Conservation (phyloP, 306 rosid species). For the Macrotyloma uniflorum region DNA sequence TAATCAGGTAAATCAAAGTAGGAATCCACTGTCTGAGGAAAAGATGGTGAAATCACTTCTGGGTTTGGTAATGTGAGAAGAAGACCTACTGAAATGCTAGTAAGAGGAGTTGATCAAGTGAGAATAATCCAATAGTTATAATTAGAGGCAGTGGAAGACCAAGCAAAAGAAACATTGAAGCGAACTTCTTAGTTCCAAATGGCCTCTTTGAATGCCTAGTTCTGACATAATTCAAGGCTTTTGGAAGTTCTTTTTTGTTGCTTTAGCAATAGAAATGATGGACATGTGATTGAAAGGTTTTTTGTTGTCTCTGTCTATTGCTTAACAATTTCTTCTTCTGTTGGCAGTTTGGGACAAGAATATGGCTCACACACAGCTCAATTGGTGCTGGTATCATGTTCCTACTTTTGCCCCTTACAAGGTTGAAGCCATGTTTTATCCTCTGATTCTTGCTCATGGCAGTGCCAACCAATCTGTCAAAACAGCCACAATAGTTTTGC, state of each 20-base stretch:
- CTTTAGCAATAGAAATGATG: neutral
- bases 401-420: conserved; percentile 87
- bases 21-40: neutral
- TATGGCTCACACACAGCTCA: conserved; percentile 89
- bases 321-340: conserved; percentile 34
- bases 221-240: neutral
- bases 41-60: conserved; percentile 9
- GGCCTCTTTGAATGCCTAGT: neutral
- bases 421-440: conserved; percentile 82
- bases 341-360: conserved; percentile 95
- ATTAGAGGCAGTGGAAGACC: neutral
- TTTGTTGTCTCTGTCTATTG: conserved; percentile 3
- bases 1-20: neutral
- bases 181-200: conserved; percentile 8
- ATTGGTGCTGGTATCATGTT: conserved; percentile 95
- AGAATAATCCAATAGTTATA: neutral
- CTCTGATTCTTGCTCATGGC: conserved; percentile 79
- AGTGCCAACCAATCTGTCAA: conserved; percentile 74
- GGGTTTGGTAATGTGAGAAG: neutral
- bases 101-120: neutral
- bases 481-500: conserved; percentile 83
- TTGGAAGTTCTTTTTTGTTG: neutral
- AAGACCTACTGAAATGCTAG: neutral
- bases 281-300: conserved; percentile 6
- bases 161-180: neutral